Evolutionary conservation across 306 rosid genomes (phyloP), one percentile per base, ranked within the genome.

Genomic region (Potentilla sterilis): DNA sequence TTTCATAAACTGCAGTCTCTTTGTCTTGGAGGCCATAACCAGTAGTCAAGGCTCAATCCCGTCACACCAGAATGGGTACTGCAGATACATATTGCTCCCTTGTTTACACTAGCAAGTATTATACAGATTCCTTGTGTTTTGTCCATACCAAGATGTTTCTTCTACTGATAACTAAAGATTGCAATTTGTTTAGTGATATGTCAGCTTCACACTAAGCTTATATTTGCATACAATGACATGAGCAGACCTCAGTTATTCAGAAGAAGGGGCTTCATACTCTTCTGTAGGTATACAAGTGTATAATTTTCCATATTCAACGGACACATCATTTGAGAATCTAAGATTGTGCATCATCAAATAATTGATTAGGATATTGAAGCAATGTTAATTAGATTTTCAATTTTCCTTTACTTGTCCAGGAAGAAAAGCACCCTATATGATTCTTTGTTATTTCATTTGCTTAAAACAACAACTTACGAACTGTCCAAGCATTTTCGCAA

Each of bases 1-100:
- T 72, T 72, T 69, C 81, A 5, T 38, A 80, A 6, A 59, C 63
- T 57, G 81, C 40, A 73, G 52, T 58, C 58, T 59, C 68, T 40
- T 43, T 58, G 28, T 40, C 32, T 58, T 62, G 67, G 42, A 62
- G 75, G 61, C 44, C 44, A 32, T 34, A 48, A 18, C 62, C 32
- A 67, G 55, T 51, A 16, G 22, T 21, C 35, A 68, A 68, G 51
- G 19, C 40, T 44, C 15, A 44, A 68, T 68, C 4, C 54, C 6
- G 19, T 12, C n/a, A 15, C 1, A 58, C 37, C 64, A 24, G 16
- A 58, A 22, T 21, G 64, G 37, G 16, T 22, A 11, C 21, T 54
- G 61, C 61, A 58, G 37, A 58, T 58, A 58, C 63, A 57, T 57
- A 22, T 22, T 21, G 32, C 32, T 1, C 62, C 62, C 34, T 55